Evolutionary conservation across 2,329 filamentous ascomycete species (phyloP).

Genomic region (Dactylellina cionopaga): DNA sequence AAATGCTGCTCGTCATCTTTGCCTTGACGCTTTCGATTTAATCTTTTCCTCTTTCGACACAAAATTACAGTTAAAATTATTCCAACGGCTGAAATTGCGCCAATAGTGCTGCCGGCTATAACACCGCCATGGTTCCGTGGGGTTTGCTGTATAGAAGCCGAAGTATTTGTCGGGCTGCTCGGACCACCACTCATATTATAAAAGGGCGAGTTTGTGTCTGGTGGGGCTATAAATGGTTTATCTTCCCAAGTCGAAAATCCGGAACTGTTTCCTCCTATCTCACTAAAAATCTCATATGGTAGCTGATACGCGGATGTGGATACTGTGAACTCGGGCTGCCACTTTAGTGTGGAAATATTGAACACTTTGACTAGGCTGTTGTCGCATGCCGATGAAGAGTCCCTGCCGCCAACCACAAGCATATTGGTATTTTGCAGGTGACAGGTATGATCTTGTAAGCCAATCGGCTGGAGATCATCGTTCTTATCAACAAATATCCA

Average conservation of each 20-base stretch:
- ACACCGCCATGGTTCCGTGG: slow-evolving; percentile 15
- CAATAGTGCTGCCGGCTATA: slow-evolving; percentile 35
- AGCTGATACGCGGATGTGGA: slow-evolving; percentile 19
- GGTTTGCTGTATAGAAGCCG: neutral
- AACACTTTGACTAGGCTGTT: slow-evolving; percentile 31
- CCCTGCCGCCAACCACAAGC: slow-evolving; percentile 38
- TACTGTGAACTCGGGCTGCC: slow-evolving; percentile 10
- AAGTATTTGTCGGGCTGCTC: neutral
- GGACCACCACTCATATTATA: slow-evolving; percentile 2
- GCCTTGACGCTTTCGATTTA: neutral
- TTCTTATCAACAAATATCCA: slow-evolving; percentile 44
- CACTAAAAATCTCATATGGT: slow-evolving; percentile 19
- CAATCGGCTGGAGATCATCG: slow-evolving; percentile 28
- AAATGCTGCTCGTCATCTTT: slow-evolving; percentile 14
- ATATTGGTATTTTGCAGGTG: slow-evolving; percentile 34
- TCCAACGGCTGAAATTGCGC: slow-evolving; percentile 11
- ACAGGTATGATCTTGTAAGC: slow-evolving; percentile 45
- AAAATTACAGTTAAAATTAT: slow-evolving; percentile 21
- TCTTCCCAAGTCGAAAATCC: slow-evolving; percentile 20
- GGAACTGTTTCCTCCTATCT: slow-evolving; percentile 20
- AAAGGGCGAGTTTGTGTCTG: slow-evolving; percentile 31
- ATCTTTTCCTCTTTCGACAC: neutral
- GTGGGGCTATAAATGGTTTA: slow-evolving; percentile 24
- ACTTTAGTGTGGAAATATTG: slow-evolving; percentile 43
- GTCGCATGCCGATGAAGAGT: slow-evolving; percentile 26